Evolutionary conservation across 352 stramenopile species (phyloP), one percentile per base, ranked within the genome.

Genomic region (Globisporangium carolinianum): DNA sequence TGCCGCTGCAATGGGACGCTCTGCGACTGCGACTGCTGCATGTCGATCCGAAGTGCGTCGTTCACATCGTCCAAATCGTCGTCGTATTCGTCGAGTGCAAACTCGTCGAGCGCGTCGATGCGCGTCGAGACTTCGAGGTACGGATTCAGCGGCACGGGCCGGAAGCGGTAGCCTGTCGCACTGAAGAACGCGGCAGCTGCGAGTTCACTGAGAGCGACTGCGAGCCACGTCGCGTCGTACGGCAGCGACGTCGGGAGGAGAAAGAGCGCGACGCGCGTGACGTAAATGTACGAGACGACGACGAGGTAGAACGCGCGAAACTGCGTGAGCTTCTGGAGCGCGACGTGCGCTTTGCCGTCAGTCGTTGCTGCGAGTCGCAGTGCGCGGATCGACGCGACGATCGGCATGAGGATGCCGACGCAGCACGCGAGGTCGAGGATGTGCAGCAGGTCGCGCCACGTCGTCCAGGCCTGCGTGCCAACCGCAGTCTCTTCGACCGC

Each of bases 261-360:
- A 54, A 97, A 98, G 4, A 98, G 78, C 51, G 95, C 83, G 64
- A 99, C 96, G n/a, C 97, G 83, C 50, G 97, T 99, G 57, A 98
- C 90, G 73, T 99, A 99, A 49, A 99, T 92, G 64, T 99, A 99
- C n/a, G 76, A 81, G 18, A 99, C 87, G 11, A 98, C 95, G 17
- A 98, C 70, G 10, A 98, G 59, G 71, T 99, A 99, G 71, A 99
- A 99, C 10, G 85, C 85, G 43, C 95, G 90, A 73, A 99, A 99
- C 52, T 98, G 86, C 58, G 87, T 94, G 24, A 99, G 83, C 61
- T 98, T 98, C 24, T 83, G 71, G 35, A 98, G 71, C 38, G 92
- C 96, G 43, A 71, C 61, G 51, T 89, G 83, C 35, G 80, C 77
- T 77, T 91, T 97, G 72, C 91, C 91, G 67, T 97, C 91, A 4